Evolutionary conservation across 306 rosid species (phyloP).

Genomic region (Trifolium repens): DNA sequence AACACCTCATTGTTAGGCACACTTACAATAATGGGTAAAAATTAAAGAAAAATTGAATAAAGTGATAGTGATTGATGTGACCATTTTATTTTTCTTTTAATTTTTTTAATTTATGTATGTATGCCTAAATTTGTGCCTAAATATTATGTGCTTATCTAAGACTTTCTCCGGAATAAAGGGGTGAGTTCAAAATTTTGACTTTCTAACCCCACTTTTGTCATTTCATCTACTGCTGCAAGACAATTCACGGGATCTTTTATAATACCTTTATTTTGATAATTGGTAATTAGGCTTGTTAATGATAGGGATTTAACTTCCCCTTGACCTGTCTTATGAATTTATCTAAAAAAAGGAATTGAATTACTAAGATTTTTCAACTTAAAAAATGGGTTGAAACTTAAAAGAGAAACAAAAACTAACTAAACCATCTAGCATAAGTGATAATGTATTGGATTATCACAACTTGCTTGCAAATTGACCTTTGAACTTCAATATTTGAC

Average conservation of each 20-base stretch:
- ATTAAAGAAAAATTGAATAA: too few species aligned
- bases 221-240: slow-evolving; percentile 15
- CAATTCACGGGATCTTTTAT: slow-evolving; percentile 3
- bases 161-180: background rate
- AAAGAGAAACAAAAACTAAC: slow-evolving; percentile 23
- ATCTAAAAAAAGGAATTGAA: slow-evolving; percentile 14
- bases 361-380: slow-evolving; percentile 11
- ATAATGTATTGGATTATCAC: background rate
- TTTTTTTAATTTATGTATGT: too few species aligned
- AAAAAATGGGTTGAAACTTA: slow-evolving; percentile 17
- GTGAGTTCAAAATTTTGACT: slow-evolving; percentile 7
- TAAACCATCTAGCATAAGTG: background rate
- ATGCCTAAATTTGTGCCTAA: too few species aligned
- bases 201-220: slow-evolving; percentile 13
- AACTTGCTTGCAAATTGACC: slow-evolving; percentile 29
- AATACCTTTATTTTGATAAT: background rate
- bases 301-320: slow-evolving; percentile 25
- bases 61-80: too few species aligned
- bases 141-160: too few species aligned
- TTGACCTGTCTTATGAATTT: slow-evolving; percentile 40
- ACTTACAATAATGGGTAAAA: too few species aligned
- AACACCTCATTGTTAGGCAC: too few species aligned
- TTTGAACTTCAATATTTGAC: slow-evolving; percentile 33
- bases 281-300: slow-evolving; percentile 5
- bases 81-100: too few species aligned